Base-by-base conservation (phyloP, 1,284 basidiomycete genomes). In the Veloboletus limbatus region DNA sequence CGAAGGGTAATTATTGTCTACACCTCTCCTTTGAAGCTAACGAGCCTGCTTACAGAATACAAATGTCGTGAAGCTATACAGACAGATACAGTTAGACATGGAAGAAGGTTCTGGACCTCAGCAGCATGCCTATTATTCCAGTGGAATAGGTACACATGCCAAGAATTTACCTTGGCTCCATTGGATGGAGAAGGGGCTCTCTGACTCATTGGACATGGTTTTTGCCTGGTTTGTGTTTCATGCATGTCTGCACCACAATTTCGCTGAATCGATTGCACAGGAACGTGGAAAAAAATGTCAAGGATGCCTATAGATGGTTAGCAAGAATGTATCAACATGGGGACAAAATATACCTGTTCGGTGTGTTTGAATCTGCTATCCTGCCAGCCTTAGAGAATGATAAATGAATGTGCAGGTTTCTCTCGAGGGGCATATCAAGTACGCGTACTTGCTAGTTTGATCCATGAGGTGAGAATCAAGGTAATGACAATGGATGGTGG, bases 361-460 rank as follows among this genome's bases (percentile, higher is more conserved):
- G 71, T 72, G 37, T 0, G 43, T 32, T n/a, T n/a, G n/a, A n/a
- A n/a, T n/a, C n/a, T n/a, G n/a, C n/a, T n/a, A n/a, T n/a, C n/a
- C n/a, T n/a, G n/a, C n/a, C n/a, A 57, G 60, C 3, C 69, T 67
- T 45, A 13, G 17, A 22, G 27, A 9, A 68, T 58, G 14, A 57
- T 64, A 34, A n/a, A n/a, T n/a, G n/a, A n/a, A n/a, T 26, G 61
- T 27, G 6, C 6, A 73, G 72, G 72, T 1, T 73, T 71, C 44
- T 74, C 71, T 33, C 59, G 70, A 24, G 72, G 71, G 2, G 71
- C 68, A 8, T 73, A 68, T 51, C 70, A 72, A 60, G 70, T 65
- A 7, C 63, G 71, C 7, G 55, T 46, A 1, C 49, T 74, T 3
- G 68, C 71, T 0, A 65, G 54, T 1, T 68, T 73, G 69, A 69